Conservation (phyloP, 805 yeast species). For the Candida gorgasii region DNA sequence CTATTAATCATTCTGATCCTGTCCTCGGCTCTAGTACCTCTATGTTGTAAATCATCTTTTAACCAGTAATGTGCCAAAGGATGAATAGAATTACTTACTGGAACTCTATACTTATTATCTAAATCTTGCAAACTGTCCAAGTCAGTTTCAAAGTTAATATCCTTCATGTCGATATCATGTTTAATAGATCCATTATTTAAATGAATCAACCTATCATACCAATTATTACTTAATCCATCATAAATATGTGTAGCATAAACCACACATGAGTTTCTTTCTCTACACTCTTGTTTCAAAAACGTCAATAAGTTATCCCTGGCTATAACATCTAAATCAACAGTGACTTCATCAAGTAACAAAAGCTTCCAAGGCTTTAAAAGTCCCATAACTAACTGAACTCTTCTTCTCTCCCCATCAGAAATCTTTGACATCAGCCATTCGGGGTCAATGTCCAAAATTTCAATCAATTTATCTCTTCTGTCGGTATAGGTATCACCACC, state of each 20-base stretch:
- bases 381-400: slow-evolving; percentile 95
- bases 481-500: slow-evolving; percentile 69
- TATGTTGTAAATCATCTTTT: slow-evolving; percentile 46
- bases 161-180: slow-evolving; percentile 33
- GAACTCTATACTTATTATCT: slow-evolving; percentile 34
- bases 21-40: slow-evolving; percentile 57
- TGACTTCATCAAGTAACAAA: slow-evolving; percentile 89
- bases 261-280: slow-evolving; percentile 66
- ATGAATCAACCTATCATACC: slow-evolving; percentile 88
- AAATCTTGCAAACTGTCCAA: slow-evolving; percentile 7
- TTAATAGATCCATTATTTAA: slow-evolving; percentile 63
- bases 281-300: slow-evolving; percentile 76
- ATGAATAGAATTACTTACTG: slow-evolving; percentile 56
- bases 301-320: slow-evolving; percentile 75
- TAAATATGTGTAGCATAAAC: slow-evolving; percentile 96
- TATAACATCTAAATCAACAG: slow-evolving; percentile 93
- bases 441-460: slow-evolving; percentile 81
- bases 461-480: slow-evolving; percentile 73
- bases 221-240: slow-evolving; percentile 79
- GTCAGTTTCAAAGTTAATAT: slow-evolving; percentile 24
- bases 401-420: slow-evolving; percentile 92
- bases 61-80: slow-evolving; percentile 77
- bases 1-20: slow-evolving; percentile 38
- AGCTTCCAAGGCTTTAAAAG: slow-evolving; percentile 87
- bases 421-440: slow-evolving; percentile 90